These are phyloP conservation scores for Paracorniculantispora psalliotae DNA, from an alignment of 2,329 filamentous ascomycete genomes.

Conservation along the genomic window DNA sequence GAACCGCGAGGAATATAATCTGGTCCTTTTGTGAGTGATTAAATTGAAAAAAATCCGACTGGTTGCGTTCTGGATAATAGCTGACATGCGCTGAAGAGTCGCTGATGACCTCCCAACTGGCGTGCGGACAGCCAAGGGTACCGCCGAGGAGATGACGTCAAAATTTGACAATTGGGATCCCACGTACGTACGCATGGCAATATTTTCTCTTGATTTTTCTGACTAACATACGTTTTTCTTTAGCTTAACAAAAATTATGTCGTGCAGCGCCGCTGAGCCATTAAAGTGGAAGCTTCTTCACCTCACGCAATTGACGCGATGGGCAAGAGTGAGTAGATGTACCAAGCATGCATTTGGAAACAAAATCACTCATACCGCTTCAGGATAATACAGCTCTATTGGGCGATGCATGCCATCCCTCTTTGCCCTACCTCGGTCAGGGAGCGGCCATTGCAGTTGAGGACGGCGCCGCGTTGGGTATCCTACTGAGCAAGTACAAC, in stretches of 20 bases:
- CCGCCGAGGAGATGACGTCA: not conserved
- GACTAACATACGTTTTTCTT: not conserved
- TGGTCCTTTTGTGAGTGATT: not conserved
- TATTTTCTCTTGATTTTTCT: not conserved
- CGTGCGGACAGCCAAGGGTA: not conserved
- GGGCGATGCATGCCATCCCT: not conserved
- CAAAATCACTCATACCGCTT: no score
- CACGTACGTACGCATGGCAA: not conserved
- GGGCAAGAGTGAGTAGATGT: not conserved
- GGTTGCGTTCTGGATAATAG: not conserved
- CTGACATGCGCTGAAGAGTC: not conserved
- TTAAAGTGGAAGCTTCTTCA: not conserved
- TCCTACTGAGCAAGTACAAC: not conserved
- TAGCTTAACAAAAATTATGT: not conserved
- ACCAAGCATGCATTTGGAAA: not conserved
- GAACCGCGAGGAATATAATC: not conserved
- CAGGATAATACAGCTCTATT: not conserved
- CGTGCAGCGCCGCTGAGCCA: not conserved
- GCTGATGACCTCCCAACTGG: not conserved
- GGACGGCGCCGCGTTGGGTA: not conserved
- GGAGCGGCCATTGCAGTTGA: not conserved
- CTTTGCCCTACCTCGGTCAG: not conserved
- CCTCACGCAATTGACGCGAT: not conserved
- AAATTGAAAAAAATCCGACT: no score
- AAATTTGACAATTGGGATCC: not conserved